Base-by-base conservation (phyloP, 2,329 filamentous ascomycete genomes). In the Monosporascus sp. region DNA sequence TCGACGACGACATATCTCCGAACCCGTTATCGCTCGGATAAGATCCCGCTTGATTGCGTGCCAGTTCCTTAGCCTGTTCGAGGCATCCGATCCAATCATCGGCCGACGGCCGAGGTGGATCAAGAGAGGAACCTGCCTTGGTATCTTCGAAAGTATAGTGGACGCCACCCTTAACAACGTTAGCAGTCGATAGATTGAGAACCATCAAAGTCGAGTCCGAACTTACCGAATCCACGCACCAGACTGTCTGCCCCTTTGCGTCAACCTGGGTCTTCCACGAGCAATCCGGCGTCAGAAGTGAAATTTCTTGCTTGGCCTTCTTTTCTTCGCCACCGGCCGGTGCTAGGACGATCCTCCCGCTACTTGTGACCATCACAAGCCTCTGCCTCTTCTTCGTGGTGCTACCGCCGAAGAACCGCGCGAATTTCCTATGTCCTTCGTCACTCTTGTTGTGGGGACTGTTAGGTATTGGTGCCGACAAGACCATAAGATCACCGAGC, bases 281-380 rank as follows among this genome's bases (percentile, higher is more conserved):
- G 61, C 86, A 90, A 50, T 90, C 91, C 2, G 87, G 76, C 2
- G 81, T 79, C 20, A 96, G 75, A 25, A 99, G 77, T n/a, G 89
- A 90, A 37, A 99, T 83, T 62, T 99, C 94, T 63, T 90, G 82
- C 69, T 99, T 99, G 22, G 90, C 82, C 70, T 94, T 92, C 74
- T 99, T 99, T 67, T 97, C 93, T 59, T 96, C 94, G 0, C 93
- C 94, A 7, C 93, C 92, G 24, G 92, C 87, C 5, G 94, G 89
- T 14, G 90, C 93, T 65, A 99, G 80, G 48, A 99, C 86, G 50
- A 99, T 87, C 44, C 94, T 86, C 17, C 88, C 94, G 62, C 89
- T 90, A 1, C 90, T 95, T 3, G 94, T 99, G 51, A 99, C 84
- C 86, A 99, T 92, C 7, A 99, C 94, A 51, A 99, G 77, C 47